Base-by-base conservation (phyloP, 257 asterid species). In the Fraxinus cuspidata region DNA sequence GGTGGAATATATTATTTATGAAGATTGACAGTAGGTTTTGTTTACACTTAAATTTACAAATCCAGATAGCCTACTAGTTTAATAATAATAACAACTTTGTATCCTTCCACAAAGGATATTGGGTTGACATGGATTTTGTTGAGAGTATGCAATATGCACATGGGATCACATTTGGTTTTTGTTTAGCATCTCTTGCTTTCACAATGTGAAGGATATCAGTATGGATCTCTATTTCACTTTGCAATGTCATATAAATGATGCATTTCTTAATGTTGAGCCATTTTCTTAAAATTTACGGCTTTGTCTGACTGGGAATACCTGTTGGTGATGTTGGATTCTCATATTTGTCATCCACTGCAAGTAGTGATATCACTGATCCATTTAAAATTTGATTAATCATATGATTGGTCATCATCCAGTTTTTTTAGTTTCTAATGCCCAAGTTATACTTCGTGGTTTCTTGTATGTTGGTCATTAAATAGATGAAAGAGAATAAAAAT, bases 401-500 rank as follows among this genome's bases (percentile, higher is more conserved):
- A 71, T 70, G 65, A 71, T 69, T 56, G 74, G 51, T 51, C 35
- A n/a, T 79, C 74, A 9, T 60, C n/a, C 5, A 49, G 34, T 63
- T 72, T 25, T 38, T 49, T 73, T 77, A 49, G 71, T 76, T 70
- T 56, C 38, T 49, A 18, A 73, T 23, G 51, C 63, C 51, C 35
- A 68, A 71, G 71, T 82, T 81, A 66, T 77, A 67, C 25, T 44
- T 65, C 77, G 37, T 31, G 78, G 70, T 75, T 77, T 73, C 70
- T 81, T 74, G 77, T 82, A 23, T 78, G 37, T 81, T 81, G 79
- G 64, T 84, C 76, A 37, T 78, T 75, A 78, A 74, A 77, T 84
- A 92, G 96, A 94, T 92, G 98, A 94, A 90, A 87, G 97, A 87
- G 87, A 78, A 76, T 85, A 89, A 82, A 84, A 91, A 82, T 82